Base-by-base conservation (phyloP, 73 alveolate species). In the Symbiodinium natans region DNA sequence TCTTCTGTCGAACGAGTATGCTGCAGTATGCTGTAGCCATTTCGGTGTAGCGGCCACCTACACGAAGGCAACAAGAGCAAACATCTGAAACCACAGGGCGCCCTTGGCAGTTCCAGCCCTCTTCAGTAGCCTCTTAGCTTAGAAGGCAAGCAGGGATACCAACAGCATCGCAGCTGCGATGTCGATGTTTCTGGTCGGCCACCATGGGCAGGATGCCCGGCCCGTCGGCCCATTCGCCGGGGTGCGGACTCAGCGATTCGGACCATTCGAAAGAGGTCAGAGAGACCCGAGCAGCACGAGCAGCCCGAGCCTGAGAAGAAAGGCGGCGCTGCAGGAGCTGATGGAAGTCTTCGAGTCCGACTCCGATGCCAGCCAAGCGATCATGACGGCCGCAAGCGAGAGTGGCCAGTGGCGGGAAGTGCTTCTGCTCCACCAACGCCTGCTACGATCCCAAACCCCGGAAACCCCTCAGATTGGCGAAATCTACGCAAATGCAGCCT, bases 391-490 rank as follows among this genome's bases (percentile, higher is more conserved):
- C 38, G 97, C 97, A 5, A 71, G 97, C 36, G 88, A 71, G 88
- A 56, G 83, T 43, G 97, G 97, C 46, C 52, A 90, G 36, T 90
- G 97, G 97, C 87, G 88, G 15, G 88, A 90, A 48, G 97, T 90
- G 75, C 48, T 90, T 38, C 77, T 85, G 29, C 25, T 90, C 88
- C 88, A 90, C 31, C 34, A 29, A 56, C 97, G 86, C 46, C 13
- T 31, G 48, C 86, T 36, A 23, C 46, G 33, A 31, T 36, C 46
- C 38, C 38, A 31, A 4, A 10, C 27, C 7, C 34, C 33, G 36
- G 89, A 63, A 25, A 68, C 89, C 23, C 36, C 31, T 31, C 41
- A 63, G 88, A 88, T 29, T 84, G 77, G 77, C 31, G 43, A 68
- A 71, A 36, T 82, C 36, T 68, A 71, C 77, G 56, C 74, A 56